phyloP scores from a whole-genome alignment of 352 stramenopile genomes.

The Phytophthora rubi region DNA sequence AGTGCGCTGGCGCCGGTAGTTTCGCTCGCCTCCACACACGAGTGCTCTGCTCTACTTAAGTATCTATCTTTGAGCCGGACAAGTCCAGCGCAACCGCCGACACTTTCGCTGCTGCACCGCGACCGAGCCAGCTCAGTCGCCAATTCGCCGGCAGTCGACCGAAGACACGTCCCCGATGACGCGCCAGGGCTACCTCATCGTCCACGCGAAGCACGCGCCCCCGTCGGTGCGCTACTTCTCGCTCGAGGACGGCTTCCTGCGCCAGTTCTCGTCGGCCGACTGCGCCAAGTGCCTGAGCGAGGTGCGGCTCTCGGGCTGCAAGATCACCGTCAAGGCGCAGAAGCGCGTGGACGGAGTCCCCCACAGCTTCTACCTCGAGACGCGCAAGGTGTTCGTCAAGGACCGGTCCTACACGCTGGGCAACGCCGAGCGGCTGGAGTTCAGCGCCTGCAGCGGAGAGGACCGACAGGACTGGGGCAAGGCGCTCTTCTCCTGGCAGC shows the following conservation, averaged over 20 bases:
- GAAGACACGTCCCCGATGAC: slow-evolving; percentile 46
- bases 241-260: slow-evolving; percentile 83
- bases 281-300: slow-evolving; percentile 59
- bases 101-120: background rate
- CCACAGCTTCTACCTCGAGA: slow-evolving; percentile 86
- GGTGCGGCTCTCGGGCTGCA: slow-evolving; percentile 81
- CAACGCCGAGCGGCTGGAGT: slow-evolving; percentile 62
- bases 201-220: slow-evolving; percentile 67
- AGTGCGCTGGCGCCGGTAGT: slow-evolving; percentile 2
- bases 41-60: background rate
- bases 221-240: slow-evolving; percentile 74
- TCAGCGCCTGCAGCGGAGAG: slow-evolving; percentile 66
- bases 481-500: slow-evolving; percentile 88
- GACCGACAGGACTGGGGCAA: slow-evolving; percentile 85
- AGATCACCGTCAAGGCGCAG: slow-evolving; percentile 83
- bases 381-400: slow-evolving; percentile 86
- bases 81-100: slow-evolving; percentile 35
- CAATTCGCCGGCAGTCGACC: slow-evolving; percentile 22
- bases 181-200: slow-evolving; percentile 79
- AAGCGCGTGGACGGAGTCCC: slow-evolving; percentile 70
- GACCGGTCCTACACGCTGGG: slow-evolving; percentile 85
- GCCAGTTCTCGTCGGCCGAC: slow-evolving; percentile 60
- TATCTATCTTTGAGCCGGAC: slow-evolving; percentile 33
- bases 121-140: slow-evolving; percentile 14
- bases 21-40: slow-evolving; percentile 1